Evolutionary conservation across 208 protist genomes (phyloP).

Genomic region (Leishmania gerbilli): DNA sequence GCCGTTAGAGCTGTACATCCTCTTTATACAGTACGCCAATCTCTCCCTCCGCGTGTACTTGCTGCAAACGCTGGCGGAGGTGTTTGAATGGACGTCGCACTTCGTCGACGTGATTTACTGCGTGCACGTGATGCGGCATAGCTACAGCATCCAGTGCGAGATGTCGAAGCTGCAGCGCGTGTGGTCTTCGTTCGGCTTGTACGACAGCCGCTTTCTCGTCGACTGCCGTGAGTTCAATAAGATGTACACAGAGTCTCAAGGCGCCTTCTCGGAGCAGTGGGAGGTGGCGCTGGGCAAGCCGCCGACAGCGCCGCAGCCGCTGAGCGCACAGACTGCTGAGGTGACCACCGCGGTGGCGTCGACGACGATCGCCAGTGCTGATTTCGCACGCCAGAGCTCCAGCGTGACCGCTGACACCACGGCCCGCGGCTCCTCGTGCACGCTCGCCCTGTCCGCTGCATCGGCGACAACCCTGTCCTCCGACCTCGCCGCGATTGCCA

Average conservation of each 20-base stretch:
- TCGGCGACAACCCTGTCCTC: background rate
- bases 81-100: slow-evolving; percentile 64
- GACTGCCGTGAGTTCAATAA: slow-evolving; percentile 35
- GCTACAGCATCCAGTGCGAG: slow-evolving; percentile 44
- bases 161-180: slow-evolving; percentile 49
- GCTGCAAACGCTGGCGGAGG: slow-evolving; percentile 58
- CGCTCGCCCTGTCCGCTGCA: background rate
- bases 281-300: background rate
- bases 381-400: background rate
- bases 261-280: slow-evolving; percentile 32
- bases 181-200: slow-evolving; percentile 49
- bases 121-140: slow-evolving; percentile 50
- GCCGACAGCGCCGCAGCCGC: background rate
- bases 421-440: background rate
- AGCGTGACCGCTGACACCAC: background rate
- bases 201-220: slow-evolving; percentile 27
- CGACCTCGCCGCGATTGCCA: background rate
- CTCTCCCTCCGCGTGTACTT: slow-evolving; percentile 49
- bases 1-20: slow-evolving; percentile 53
- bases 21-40: slow-evolving; percentile 66
- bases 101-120: slow-evolving; percentile 62
- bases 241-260: slow-evolving; percentile 30
- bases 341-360: background rate
- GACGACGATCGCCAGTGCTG: background rate
- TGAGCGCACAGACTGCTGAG: no score